Evolutionary conservation across 2,329 filamentous ascomycete genomes (phyloP).

Genomic region (Ascochyta viciae-villosae): DNA sequence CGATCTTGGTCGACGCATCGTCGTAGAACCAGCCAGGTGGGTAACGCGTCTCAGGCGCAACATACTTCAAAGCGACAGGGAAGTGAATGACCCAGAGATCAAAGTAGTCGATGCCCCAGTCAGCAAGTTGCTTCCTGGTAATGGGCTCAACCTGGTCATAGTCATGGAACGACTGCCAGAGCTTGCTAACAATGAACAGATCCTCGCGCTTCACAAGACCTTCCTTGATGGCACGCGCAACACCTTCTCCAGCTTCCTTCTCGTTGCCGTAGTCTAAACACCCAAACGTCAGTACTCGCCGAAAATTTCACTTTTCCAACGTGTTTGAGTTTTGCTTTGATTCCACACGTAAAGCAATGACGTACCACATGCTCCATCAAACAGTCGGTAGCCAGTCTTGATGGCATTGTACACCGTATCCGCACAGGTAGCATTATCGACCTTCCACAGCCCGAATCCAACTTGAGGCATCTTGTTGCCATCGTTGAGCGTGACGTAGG

Average conservation of each 20-base stretch:
- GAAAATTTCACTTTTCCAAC: neutral
- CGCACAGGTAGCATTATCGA: slow-evolving; percentile 74
- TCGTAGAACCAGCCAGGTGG: slow-evolving; percentile 47
- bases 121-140: slow-evolving; percentile 66
- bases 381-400: slow-evolving; percentile 39
- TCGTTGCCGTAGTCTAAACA: slow-evolving; percentile 48
- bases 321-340: neutral
- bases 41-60: slow-evolving; percentile 44
- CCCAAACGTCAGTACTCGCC: neutral
- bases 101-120: slow-evolving; percentile 58
- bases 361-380: slow-evolving; percentile 35
- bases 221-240: slow-evolving; percentile 49
- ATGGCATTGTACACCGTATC: slow-evolving; percentile 75
- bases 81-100: slow-evolving; percentile 74
- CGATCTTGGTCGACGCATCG: slow-evolving; percentile 48
- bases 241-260: slow-evolving; percentile 46
- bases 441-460: slow-evolving; percentile 85
- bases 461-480: slow-evolving; percentile 76
- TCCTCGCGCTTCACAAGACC: slow-evolving; percentile 63
- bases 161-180: slow-evolving; percentile 93
- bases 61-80: slow-evolving; percentile 65
- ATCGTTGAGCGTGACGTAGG: slow-evolving; percentile 45
- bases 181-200: slow-evolving; percentile 91
- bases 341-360: neutral
- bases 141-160: slow-evolving; percentile 75